Evolutionary conservation across 169 alveolate species (phyloP).

Genomic region (Perkinsus chesapeaki): DNA sequence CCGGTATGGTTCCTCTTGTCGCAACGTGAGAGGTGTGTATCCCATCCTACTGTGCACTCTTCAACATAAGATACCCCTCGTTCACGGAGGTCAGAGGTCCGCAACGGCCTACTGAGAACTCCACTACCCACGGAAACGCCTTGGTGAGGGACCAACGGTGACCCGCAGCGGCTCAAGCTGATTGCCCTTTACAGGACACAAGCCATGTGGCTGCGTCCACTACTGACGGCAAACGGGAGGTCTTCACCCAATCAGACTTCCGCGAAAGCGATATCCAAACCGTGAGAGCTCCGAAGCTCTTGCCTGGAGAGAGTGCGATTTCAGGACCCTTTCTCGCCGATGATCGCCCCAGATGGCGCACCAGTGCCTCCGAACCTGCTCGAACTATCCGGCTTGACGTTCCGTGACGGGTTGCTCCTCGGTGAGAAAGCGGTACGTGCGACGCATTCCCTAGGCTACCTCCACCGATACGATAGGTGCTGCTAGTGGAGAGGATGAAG

Average conservation of each 20-base stretch:
- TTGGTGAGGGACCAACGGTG: neutral
- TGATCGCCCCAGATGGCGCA: neutral
- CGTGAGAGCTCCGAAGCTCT: neutral
- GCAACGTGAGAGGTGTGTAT: neutral
- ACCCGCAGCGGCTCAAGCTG: neutral
- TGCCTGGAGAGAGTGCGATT: neutral
- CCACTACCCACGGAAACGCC: neutral
- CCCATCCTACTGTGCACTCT: no score
- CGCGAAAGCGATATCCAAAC: neutral
- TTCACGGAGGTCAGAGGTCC: neutral
- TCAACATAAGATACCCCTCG: neutral
- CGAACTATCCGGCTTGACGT: neutral
- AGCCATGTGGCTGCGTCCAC: neutral
- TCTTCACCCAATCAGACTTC: neutral
- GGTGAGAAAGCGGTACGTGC: neutral
- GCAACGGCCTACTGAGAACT: neutral
- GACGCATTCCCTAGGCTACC: neutral
- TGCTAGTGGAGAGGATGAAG: neutral
- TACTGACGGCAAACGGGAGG: neutral
- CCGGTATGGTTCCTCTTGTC: neutral
- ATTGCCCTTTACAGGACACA: neutral
- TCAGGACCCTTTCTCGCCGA: neutral
- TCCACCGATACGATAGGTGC: neutral
- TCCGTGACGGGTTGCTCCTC: neutral
- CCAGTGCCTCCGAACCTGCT: neutral